Evolutionary conservation across 2,329 filamentous ascomycete species (phyloP).

Genomic region (Ophiostoma australiae): DNA sequence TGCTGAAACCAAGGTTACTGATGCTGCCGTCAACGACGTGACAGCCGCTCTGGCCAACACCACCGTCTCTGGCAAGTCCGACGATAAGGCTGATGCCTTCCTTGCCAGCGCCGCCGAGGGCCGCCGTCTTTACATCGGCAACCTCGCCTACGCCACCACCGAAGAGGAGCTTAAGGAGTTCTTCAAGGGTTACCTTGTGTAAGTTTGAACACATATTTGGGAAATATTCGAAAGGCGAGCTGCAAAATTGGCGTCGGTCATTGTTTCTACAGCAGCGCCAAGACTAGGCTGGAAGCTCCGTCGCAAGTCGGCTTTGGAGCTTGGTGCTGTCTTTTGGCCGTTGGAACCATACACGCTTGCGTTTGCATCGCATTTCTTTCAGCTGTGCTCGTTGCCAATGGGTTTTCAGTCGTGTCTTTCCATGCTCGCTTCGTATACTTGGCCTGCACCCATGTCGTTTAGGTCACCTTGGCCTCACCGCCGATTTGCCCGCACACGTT

Average conservation of each 20-base stretch:
- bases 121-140: conserved; percentile 99
- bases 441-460: background rate
- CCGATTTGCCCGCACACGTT: conserved; percentile 6
- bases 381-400: background rate
- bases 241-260: background rate
- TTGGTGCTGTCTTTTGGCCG: background rate
- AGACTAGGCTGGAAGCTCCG: background rate
- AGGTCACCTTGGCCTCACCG: background rate
- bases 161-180: conserved; percentile 99
- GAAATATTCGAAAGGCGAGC: background rate
- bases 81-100: conserved; percentile 73
- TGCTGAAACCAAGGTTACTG: conserved; percentile 59
- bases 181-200: conserved; percentile 99
- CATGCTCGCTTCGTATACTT: background rate
- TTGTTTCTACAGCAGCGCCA: background rate
- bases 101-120: conserved; percentile 97
- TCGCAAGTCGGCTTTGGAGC: background rate
- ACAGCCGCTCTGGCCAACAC: conserved; percentile 69
- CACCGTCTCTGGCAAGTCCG: conserved; percentile 56
- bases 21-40: conserved; percentile 67
- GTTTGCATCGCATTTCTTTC: background rate
- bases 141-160: conserved; percentile 99
- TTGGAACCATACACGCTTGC: background rate
- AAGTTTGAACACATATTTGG: conserved; percentile 34
- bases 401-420: background rate